These are phyloP conservation scores for Backusella australiensis DNA, from an alignment of 192 early-diverging fungal genomes.

Conservation along the genomic window DNA sequence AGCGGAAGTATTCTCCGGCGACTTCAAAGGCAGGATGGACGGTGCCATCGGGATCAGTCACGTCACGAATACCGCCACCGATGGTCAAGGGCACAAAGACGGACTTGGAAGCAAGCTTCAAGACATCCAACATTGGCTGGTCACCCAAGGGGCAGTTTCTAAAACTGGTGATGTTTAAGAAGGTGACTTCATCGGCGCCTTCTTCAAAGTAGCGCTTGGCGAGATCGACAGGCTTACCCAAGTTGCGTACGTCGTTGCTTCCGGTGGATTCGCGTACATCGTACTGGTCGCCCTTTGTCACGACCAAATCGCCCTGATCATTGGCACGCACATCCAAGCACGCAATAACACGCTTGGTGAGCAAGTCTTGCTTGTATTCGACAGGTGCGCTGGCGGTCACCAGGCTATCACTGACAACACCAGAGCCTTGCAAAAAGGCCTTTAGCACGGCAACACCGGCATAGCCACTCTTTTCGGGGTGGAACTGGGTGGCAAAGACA, in stretches of 20 bases:
- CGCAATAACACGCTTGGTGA: slow-evolving; percentile 92
- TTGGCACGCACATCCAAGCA: slow-evolving; percentile 97
- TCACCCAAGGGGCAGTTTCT: slow-evolving; percentile 87
- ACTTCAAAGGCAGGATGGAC: slow-evolving; percentile 89
- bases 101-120: slow-evolving; percentile 78
- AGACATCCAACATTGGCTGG: slow-evolving; percentile 94
- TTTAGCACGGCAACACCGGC: slow-evolving; percentile 82
- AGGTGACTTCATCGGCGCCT: slow-evolving; percentile 98
- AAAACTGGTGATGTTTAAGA: slow-evolving; percentile 99
- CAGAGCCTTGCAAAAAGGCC: slow-evolving; percentile 70
- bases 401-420: slow-evolving; percentile 17
- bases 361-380: slow-evolving; percentile 42
- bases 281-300: slow-evolving; percentile 99
- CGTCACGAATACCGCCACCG: slow-evolving; percentile 96
- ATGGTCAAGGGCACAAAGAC: slow-evolving; percentile 99
- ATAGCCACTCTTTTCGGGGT: slow-evolving; percentile 96
- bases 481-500: slow-evolving; percentile 98
- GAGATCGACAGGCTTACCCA: slow-evolving; percentile 97
- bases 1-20: slow-evolving; percentile 98
- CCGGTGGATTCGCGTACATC: slow-evolving; percentile 82
- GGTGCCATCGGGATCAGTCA: slow-evolving; percentile 81
- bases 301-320: slow-evolving; percentile 95
- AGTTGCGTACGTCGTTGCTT: slow-evolving; percentile 79
- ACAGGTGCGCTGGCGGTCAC: slow-evolving; percentile 8
- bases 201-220: slow-evolving; percentile 89